Base-by-base conservation (phyloP, 768 basidiomycete genomes). In the Mycena haematopus region DNA sequence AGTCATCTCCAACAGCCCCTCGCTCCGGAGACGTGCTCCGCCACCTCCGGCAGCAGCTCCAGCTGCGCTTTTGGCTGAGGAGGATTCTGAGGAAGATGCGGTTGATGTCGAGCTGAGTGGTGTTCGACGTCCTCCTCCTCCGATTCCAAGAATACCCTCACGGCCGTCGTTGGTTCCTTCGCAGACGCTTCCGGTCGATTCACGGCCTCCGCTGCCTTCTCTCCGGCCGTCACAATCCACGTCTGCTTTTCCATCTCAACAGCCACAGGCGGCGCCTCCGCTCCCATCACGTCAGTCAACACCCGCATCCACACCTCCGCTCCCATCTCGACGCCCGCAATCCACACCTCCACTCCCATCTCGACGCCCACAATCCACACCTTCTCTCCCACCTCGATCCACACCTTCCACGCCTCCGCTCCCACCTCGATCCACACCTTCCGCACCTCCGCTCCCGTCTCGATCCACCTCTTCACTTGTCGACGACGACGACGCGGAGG, bases 371-470 rank as follows among this genome's bases (percentile, higher is more conserved):
- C 60, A 62, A 51, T 52, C 55, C 29, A 51, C 55, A 51, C 55
- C 61, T 25, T 55, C 62, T 35, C 56, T 63, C 42, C 62, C 62
- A 46, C 56, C 55, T 24, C 62, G 62, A 45, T 52, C 50, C 22
- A 31, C 62, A 52, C 25, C 40, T 35, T 27, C 52, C 55, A 25
- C 55, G 13, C 62, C 62, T 21, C 62, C 55, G 31, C 62, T 63
- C 51, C 62, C 55, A 42, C 46, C 62, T 19, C 25, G 31, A 33
- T 33, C 31, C 31, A 33, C 31, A n/a, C n/a, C n/a, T n/a, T n/a
- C n/a, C n/a, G n/a, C n/a, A n/a, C n/a, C n/a, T n/a, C n/a, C n/a
- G n/a, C n/a, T n/a, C n/a, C n/a, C n/a, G n/a, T n/a, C n/a, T n/a
- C n/a, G n/a, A n/a, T n/a, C n/a, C n/a, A n/a, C n/a, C n/a, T 35